A percentile compares a stretch with the other conserved stretches of the same genome.
phyloP scores from a whole-genome alignment of 169 alveolate genomes.

The Cryptosporidium baileyi region DNA sequence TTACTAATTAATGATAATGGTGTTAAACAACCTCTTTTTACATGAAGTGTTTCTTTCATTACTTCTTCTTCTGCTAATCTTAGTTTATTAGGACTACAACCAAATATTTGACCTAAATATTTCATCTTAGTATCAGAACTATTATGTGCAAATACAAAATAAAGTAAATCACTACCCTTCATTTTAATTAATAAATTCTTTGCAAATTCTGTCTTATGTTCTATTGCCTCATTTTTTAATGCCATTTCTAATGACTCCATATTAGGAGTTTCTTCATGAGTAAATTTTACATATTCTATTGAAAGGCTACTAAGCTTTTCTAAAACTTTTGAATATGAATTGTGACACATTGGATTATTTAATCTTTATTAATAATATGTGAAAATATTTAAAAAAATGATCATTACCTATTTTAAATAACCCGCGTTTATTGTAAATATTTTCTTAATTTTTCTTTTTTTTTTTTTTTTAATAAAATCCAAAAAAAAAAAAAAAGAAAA shows the following conservation, averaged over 20 bases:
- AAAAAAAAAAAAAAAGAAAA: too few species aligned
- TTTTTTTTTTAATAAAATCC: too few species aligned
- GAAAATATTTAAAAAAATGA: too few species aligned
- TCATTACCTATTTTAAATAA: too few species aligned
- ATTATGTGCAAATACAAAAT: constrained; percentile 69
- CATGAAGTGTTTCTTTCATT: constrained; percentile 17
- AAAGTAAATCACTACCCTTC: constrained; percentile 57
- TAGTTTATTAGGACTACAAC: constrained; percentile 50
- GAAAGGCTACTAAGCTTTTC: constrained; percentile 9
- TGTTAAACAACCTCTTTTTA: constrained; percentile 61
- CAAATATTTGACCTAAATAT: constrained; percentile 67
- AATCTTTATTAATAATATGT: too few species aligned
- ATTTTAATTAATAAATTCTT: constrained; percentile 71
- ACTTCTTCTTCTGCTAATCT: constrained; percentile 71
- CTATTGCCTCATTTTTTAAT: constrained; percentile 5
- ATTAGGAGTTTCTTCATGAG: constrained; percentile 36
- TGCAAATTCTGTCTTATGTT: constrained; percentile 43
- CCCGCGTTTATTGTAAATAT: too few species aligned
- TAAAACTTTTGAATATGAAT: neutral
- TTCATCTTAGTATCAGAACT: constrained; percentile 72
- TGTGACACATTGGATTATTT: too few species aligned
- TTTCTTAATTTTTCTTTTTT: too few species aligned
- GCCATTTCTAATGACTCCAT: constrained; percentile 26
- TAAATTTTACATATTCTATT: constrained; percentile 15
- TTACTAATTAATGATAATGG: constrained; percentile 71